Percentiles rank a stretch among this genome's conserved stretches.
Evolutionary conservation across 805 yeast species (phyloP).

Genomic region (Spencermartinsiella europaea): DNA sequence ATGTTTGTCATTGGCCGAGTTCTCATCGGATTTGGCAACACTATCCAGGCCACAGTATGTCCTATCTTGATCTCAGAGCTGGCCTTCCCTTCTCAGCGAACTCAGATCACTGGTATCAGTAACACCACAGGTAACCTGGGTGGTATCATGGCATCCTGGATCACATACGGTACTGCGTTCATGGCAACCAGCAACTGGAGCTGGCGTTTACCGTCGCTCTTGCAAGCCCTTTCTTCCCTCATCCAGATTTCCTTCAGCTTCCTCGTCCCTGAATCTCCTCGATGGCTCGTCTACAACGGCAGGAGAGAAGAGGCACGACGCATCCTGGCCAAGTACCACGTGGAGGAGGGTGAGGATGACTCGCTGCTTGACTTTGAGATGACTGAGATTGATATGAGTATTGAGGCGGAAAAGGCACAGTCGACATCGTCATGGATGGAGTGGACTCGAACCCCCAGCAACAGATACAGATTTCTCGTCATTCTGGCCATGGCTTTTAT

Average conservation of each 20-base stretch:
- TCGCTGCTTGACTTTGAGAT: constrained; percentile 11
- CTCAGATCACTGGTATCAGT: constrained; percentile 10
- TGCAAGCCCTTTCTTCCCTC: constrained; percentile 8
- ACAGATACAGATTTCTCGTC: constrained; percentile 8
- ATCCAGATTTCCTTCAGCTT: constrained; percentile 37
- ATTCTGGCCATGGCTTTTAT: constrained; percentile 8
- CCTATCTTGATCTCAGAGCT: constrained; percentile 18
- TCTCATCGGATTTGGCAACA: constrained; percentile 19
- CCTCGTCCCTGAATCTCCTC: constrained; percentile 21
- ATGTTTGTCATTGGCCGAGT: constrained; percentile 19
- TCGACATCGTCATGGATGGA: constrained; percentile 3
- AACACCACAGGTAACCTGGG: constrained; percentile 32
- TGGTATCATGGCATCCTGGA: constrained; percentile 10
- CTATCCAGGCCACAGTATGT: constrained; percentile 13
- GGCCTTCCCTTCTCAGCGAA: constrained; percentile 19
- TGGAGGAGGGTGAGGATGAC: constrained; percentile 9
- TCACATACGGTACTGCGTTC: constrained; percentile 4
- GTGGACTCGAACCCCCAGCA: constrained; percentile 9
- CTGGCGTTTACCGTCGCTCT: constrained; percentile 38
- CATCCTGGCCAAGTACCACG: constrained; percentile 18
- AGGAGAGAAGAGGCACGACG: constrained; percentile 18
- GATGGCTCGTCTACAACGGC: constrained; percentile 20
- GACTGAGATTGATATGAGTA: constrained; percentile 8
- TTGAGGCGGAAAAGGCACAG: constrained; percentile 9
- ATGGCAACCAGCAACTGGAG: constrained; percentile 24